A percentile compares a stretch with the other conserved stretches of the same genome.
Evolutionary conservation across 1,284 basidiomycete genomes (phyloP).

Genomic region (Vanrija sp.): DNA sequence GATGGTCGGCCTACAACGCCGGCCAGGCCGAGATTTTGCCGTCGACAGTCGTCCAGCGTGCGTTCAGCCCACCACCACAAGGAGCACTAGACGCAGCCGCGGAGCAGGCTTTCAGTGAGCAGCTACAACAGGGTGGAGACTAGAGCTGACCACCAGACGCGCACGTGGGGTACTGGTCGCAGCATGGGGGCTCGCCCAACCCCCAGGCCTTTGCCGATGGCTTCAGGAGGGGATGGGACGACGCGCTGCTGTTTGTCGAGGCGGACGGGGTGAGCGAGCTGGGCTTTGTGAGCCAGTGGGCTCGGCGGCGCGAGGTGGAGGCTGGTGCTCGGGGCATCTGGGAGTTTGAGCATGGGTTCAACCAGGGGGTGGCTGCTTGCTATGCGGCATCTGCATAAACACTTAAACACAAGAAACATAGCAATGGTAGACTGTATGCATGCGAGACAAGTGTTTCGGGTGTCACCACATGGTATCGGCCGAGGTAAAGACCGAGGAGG

Average conservation of each 20-base stretch:
- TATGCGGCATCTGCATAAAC: background rate
- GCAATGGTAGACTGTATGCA: background rate
- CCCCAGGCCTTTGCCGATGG: slow-evolving; percentile 65
- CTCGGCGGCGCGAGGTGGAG: slow-evolving; percentile 53
- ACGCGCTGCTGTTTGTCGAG: slow-evolving; percentile 58
- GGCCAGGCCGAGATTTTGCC: slow-evolving; percentile 63
- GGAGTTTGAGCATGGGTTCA: slow-evolving; percentile 64
- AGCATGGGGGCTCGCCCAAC: slow-evolving; percentile 54
- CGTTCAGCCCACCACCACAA: slow-evolving; percentile 25
- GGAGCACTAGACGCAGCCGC: slow-evolving; percentile 48
- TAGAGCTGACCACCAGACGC: slow-evolving; percentile 46
- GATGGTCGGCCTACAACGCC: slow-evolving; percentile 73
- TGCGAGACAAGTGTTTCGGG: background rate
- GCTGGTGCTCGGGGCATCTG: slow-evolving; percentile 52
- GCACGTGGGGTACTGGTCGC: slow-evolving; percentile 61
- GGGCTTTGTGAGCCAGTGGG: slow-evolving; percentile 62
- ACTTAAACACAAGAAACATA: background rate
- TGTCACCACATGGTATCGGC: no score
- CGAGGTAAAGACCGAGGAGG: no score
- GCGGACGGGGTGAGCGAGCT: slow-evolving; percentile 53
- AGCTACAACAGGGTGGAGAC: background rate
- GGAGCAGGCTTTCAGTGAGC: slow-evolving; percentile 52
- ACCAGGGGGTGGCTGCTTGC: slow-evolving; percentile 51
- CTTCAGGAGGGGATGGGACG: slow-evolving; percentile 66
- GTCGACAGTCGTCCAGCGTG: slow-evolving; percentile 46